Percentiles rank a stretch among this genome's conserved stretches.
Conservation (phyloP, 192 early-diverging fungal species). For the Dissophora ornata region DNA sequence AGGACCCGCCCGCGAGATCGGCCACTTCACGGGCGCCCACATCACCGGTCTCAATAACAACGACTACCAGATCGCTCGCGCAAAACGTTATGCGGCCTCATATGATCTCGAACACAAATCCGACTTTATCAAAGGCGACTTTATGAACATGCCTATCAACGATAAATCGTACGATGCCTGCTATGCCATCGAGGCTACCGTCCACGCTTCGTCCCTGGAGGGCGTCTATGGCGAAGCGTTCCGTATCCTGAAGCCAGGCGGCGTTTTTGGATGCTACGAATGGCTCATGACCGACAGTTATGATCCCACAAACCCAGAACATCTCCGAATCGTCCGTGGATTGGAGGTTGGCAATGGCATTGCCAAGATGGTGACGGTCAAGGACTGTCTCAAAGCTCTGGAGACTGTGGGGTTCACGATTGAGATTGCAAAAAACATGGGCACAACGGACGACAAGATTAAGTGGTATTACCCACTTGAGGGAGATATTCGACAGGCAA, state of each 20-base stretch:
- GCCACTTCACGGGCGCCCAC: constrained; percentile 88
- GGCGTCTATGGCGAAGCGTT: constrained; percentile 91
- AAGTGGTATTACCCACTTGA: constrained; percentile 89
- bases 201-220: constrained; percentile 87
- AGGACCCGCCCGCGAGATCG: constrained; percentile 94
- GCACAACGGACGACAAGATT: constrained; percentile 72
- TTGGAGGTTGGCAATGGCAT: constrained; percentile 94
- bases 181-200: constrained; percentile 97
- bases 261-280: constrained; percentile 92
- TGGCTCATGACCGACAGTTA: constrained; percentile 94
- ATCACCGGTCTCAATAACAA: constrained; percentile 98
- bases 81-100: constrained; percentile 76
- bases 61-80: constrained; percentile 88
- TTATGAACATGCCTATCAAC: constrained; percentile 86
- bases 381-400: constrained; percentile 80
- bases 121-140: constrained; percentile 81
- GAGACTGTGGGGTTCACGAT: constrained; percentile 91
- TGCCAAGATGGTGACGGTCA: constrained; percentile 82
- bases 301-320: constrained; percentile 78
- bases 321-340: constrained; percentile 80
- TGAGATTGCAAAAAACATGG: constrained; percentile 73
- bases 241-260: constrained; percentile 93
- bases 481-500: constrained; percentile 64
- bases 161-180: constrained; percentile 86
- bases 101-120: constrained; percentile 68